A percentile compares a stretch with the other conserved stretches of the same genome.
These are phyloP conservation scores for Lichtheimia hyalospora DNA, from an alignment of 371 early-diverging fungal species.

Conservation along the genomic window DNA sequence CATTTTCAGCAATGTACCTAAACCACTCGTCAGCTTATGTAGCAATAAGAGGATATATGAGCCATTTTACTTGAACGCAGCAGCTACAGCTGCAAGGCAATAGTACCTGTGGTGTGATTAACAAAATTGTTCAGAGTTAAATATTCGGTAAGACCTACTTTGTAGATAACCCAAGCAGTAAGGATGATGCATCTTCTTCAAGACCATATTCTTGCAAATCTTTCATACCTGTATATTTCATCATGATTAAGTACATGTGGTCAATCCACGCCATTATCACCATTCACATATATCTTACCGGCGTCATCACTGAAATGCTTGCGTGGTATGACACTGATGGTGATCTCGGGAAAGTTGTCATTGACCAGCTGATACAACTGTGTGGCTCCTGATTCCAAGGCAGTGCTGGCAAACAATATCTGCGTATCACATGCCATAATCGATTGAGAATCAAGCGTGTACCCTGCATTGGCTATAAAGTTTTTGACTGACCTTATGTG, in stretches of 20 bases:
- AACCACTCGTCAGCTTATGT: not conserved
- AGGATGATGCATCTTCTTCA: slow-evolving; percentile 36
- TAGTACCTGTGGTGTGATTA: slow-evolving; percentile 40
- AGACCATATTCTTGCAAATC: slow-evolving; percentile 50
- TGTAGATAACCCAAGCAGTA: slow-evolving; percentile 42
- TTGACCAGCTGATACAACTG: slow-evolving; percentile 53
- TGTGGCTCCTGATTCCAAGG: slow-evolving; percentile 36
- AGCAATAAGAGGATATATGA: not conserved
- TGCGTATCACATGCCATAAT: not conserved
- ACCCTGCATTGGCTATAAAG: not conserved
- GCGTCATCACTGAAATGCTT: slow-evolving; percentile 59
- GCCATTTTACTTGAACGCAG: slow-evolving; percentile 44
- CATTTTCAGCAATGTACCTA: slow-evolving; percentile 56
- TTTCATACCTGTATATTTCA: slow-evolving; percentile 42
- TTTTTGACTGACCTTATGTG: slow-evolving; percentile 47
- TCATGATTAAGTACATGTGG: not conserved
- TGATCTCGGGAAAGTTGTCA: slow-evolving; percentile 38
- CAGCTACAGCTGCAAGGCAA: slow-evolving; percentile 55
- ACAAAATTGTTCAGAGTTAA: not conserved
- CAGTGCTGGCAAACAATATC: slow-evolving; percentile 24
- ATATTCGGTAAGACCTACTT: slow-evolving; percentile 26
- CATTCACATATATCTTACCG: slow-evolving; percentile 30
- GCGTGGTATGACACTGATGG: slow-evolving; percentile 51
- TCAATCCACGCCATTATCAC: not conserved
- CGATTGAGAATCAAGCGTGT: not conserved